Evolutionary conservation across 192 early-diverging fungal genomes (phyloP).

Genomic region (Coemansia sp.): DNA sequence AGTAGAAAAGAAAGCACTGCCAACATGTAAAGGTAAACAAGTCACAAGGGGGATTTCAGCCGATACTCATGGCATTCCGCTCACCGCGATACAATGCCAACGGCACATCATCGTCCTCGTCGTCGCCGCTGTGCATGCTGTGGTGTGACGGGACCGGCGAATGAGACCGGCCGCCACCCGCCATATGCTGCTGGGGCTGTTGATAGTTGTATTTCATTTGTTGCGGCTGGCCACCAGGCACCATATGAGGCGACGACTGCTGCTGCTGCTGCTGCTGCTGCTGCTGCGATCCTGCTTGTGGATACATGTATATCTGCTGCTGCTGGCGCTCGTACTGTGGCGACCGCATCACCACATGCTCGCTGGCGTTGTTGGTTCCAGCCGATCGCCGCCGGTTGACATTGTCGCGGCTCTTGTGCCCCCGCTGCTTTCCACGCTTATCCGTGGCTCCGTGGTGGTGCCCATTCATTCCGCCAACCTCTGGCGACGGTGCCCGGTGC

Average conservation of each 20-base stretch:
- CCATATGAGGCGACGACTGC: not conserved
- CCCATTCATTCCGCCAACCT: slow-evolving; percentile 2
- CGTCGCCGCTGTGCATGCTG: slow-evolving; percentile 28
- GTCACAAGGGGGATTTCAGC: not conserved
- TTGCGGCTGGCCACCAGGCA: not conserved
- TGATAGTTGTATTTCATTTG: slow-evolving; percentile 7
- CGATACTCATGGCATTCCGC: slow-evolving; percentile 52
- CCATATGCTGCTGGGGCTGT: slow-evolving; percentile 10
- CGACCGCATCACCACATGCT: slow-evolving; percentile 48
- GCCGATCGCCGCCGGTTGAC: slow-evolving; percentile 36
- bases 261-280: slow-evolving; percentile 10
- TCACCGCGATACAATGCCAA: slow-evolving; percentile 61
- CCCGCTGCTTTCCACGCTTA: slow-evolving; percentile 17
- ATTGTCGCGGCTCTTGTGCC: slow-evolving; percentile 37
- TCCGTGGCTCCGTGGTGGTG: slow-evolving; percentile 2
- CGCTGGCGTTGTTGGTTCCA: slow-evolving; percentile 17
- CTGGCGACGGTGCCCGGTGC: slow-evolving; percentile 7
- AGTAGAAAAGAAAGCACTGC: slow-evolving; percentile 15
- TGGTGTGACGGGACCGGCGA: slow-evolving; percentile 7
- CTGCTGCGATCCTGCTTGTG: slow-evolving; percentile 9
- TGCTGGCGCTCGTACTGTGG: slow-evolving; percentile 59
- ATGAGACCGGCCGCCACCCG: slow-evolving; percentile 11
- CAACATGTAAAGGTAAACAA: not conserved
- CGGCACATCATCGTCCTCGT: slow-evolving; percentile 68
- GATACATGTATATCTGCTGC: slow-evolving; percentile 54